Conservation (phyloP, 2,329 filamentous ascomycete species). For the Beauveria sp. region DNA sequence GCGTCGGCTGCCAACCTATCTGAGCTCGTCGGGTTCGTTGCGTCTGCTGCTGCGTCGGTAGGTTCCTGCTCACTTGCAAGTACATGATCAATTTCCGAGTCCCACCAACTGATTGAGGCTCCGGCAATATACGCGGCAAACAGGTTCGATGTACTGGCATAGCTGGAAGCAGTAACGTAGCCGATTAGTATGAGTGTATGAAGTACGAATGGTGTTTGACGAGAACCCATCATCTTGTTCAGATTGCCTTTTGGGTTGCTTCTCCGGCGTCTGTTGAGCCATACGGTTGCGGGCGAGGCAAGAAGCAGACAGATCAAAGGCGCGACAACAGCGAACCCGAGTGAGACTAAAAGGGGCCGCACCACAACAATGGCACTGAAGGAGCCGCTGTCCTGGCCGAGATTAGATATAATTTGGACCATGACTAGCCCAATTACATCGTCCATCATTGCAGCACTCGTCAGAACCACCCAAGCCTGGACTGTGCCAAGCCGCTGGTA, state of each 20-base stretch:
- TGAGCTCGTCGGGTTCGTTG: background rate
- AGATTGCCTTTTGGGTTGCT: slow-evolving; percentile 16
- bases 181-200: slow-evolving; percentile 44
- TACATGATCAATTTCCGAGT: slow-evolving; percentile 27
- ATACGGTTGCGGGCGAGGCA: slow-evolving; percentile 32
- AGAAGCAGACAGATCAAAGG: slow-evolving; percentile 40
- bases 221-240: slow-evolving; percentile 19
- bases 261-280: slow-evolving; percentile 25
- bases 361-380: slow-evolving; percentile 30
- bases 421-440: slow-evolving; percentile 72
- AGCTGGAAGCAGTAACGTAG: slow-evolving; percentile 43
- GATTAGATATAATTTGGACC: slow-evolving; percentile 65
- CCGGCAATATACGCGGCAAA: slow-evolving; percentile 59
- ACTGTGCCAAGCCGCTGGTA: slow-evolving; percentile 33
- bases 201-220: slow-evolving; percentile 32
- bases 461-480: slow-evolving; percentile 51
- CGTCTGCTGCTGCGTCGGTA: background rate
- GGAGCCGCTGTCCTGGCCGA: slow-evolving; percentile 32
- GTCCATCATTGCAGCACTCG: slow-evolving; percentile 72
- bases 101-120: slow-evolving; percentile 53
- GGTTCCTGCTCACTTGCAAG: background rate
- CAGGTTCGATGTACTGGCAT: slow-evolving; percentile 55
- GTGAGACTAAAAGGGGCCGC: slow-evolving; percentile 37
- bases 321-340: slow-evolving; percentile 42
- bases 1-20: background rate